A percentile compares a stretch with the other conserved stretches of the same genome.
Conservation (phyloP, 768 basidiomycete genomes). For the Porphyrellus cyaneotinctus region DNA sequence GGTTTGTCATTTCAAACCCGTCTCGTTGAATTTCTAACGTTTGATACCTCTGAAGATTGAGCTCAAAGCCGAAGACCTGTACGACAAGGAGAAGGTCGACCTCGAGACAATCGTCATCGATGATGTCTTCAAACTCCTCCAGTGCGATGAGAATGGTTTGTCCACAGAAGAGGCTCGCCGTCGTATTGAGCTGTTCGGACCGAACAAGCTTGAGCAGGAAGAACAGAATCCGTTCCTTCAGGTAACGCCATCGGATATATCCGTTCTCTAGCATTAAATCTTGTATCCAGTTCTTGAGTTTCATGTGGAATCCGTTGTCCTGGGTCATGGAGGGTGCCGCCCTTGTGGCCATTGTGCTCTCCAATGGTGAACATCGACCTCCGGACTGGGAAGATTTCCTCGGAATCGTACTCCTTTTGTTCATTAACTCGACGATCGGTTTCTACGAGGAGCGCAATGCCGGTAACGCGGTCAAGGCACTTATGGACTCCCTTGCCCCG, state of each 20-base stretch:
- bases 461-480: conserved; percentile 97
- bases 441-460: conserved; percentile 98
- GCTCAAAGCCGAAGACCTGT: conserved; percentile 88
- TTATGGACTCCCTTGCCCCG: conserved; percentile 98
- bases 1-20: conserved; percentile 36
- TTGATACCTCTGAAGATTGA: conserved; percentile 50
- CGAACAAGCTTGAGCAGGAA: conserved; percentile 89
- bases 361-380: conserved; percentile 81
- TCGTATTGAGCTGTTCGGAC: conserved; percentile 91
- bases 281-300: conserved; percentile 68
- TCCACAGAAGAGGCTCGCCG: conserved; percentile 66
- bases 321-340: conserved; percentile 99
- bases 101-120: conserved; percentile 95
- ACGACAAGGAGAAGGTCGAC: conserved; percentile 99
- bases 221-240: conserved; percentile 91
- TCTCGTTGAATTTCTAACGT: neutral
- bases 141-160: conserved; percentile 84
- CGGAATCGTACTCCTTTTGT: conserved; percentile 87
- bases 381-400: conserved; percentile 98
- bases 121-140: conserved; percentile 94
- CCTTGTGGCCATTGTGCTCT: conserved; percentile 90
- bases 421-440: conserved; percentile 96
- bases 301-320: conserved; percentile 99
- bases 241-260: conserved; percentile 36
- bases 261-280: neutral